These are phyloP conservation scores for Colletotrichum kahawae DNA, from an alignment of 2,329 filamentous ascomycete genomes.

Conservation along the genomic window DNA sequence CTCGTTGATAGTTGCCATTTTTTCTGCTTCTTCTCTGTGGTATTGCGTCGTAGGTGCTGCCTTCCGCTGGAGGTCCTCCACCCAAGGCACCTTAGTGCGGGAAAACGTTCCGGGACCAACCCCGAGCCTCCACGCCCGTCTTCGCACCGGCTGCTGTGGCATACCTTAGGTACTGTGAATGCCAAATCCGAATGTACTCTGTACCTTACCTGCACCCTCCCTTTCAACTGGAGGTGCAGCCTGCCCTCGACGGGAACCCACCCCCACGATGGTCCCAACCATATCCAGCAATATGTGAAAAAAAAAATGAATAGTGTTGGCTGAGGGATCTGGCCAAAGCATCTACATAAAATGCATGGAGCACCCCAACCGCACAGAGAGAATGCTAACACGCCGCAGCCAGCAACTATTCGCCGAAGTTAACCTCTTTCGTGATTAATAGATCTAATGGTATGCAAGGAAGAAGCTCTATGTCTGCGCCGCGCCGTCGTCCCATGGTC, in stretches of 20 bases:
- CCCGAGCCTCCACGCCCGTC: not conserved
- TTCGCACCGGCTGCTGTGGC: not conserved
- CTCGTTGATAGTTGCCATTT: not conserved
- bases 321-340: not conserved
- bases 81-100: not conserved
- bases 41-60: not conserved
- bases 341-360: not conserved
- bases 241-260: not conserved
- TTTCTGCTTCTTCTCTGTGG: not conserved
- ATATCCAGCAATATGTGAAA: not conserved
- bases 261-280: not conserved
- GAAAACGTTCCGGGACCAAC: slow-evolving; percentile 11
- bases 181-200: not conserved
- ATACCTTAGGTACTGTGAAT: too few relatives aligned
- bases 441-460: slow-evolving; percentile 17
- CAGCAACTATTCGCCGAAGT: not conserved
- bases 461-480: slow-evolving; percentile 9
- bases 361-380: not conserved
- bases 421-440: slow-evolving; percentile 18
- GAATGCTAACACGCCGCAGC: not conserved
- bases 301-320: too few relatives aligned
- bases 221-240: not conserved
- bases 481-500: not conserved
- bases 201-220: not conserved
- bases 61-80: not conserved